Evolutionary conservation across 176 grass and related monocot species (phyloP), one percentile per base, ranked within the genome.

Genomic region (Bromus sterilis): DNA sequence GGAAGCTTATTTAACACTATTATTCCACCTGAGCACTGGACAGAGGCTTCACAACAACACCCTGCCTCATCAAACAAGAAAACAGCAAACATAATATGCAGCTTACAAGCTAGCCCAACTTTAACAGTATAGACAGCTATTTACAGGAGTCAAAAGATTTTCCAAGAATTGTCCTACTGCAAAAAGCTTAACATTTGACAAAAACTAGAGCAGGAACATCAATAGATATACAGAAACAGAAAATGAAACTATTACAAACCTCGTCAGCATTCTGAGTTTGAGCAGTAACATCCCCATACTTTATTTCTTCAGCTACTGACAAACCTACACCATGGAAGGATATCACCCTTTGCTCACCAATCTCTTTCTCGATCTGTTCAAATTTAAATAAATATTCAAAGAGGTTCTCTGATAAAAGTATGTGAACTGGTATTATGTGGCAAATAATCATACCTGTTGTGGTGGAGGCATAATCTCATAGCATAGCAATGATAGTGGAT

Each of bases 401-500:
- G 16, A 48, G 75, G 66, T 77, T 15, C 6, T 28, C 31, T 42
- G 35, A 63, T n/a, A 78, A 71, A 41, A 35, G 74, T 71, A 70
- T 33, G n/a, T 56, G 31, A 56, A 78, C 31, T 66, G 11, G 28
- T 58, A 49, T 41, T 10, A 75, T 62, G 75, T 34, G 81, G 25
- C 57, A 30, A 83, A 7, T 71, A 57, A 87, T 49, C 51, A 81
- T 85, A 95, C 93, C 88, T 95, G 82, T 34, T 73, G 89, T 68
- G 93, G 96, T 84, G 96, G 96, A 86, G 96, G 96, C 96, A 95
- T 99, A 92, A 99, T 7, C 77, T 93, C 93, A 81, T 93, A 87
- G 86, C 96, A 99, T 41, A 99, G 79, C 87, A 99, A 91, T 32
- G 93, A 60, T 36, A 99, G 82, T 26, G 96, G 93, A 84, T 99